Percentiles rank a stretch among this genome's conserved stretches.
Evolutionary conservation across 257 asterid species (phyloP).

Genomic region (Solanum dulcamara): DNA sequence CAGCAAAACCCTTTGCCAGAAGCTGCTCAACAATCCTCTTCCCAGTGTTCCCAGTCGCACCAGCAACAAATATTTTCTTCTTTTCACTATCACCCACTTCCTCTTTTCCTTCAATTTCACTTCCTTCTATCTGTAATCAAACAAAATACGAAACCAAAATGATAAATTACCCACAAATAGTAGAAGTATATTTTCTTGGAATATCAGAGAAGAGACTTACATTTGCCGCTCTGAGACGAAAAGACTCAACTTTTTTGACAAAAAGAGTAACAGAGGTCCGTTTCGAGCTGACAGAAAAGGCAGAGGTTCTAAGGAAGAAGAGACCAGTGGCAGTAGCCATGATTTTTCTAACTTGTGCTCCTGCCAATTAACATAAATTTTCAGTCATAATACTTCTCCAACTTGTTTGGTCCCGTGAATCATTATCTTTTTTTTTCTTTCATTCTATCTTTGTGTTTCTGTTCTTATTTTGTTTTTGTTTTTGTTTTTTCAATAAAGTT

Average conservation of each 20-base stretch:
- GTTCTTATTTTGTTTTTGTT: too few relatives aligned
- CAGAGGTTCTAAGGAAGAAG: constrained; percentile 25
- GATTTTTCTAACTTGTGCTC: background rate
- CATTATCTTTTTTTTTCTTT: background rate
- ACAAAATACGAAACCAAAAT: background rate
- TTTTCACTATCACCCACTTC: constrained; percentile 19
- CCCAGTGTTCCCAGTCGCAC: constrained; percentile 92
- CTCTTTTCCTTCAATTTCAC: constrained; percentile 41
- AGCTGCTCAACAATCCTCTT: constrained; percentile 92
- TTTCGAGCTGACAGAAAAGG: constrained; percentile 8
- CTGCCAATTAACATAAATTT: background rate
- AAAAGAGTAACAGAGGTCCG: constrained; percentile 10
- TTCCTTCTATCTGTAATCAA: constrained; percentile 47
- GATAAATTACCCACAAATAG: background rate
- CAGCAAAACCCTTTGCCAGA: constrained; percentile 80
- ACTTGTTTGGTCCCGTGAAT: background rate
- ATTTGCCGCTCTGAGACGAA: constrained; percentile 35
- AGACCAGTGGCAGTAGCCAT: constrained; percentile 13
- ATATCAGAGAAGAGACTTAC: constrained; percentile 5
- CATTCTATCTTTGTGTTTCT: background rate
- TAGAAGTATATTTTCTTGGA: background rate
- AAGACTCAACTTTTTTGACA: constrained; percentile 10
- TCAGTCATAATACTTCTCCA: background rate
- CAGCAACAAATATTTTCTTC: constrained; percentile 82
- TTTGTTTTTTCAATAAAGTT: background rate